These are phyloP conservation scores for Agrostemma githago DNA, from an alignment of 148 eudicot genomes.

Conservation along the genomic window DNA sequence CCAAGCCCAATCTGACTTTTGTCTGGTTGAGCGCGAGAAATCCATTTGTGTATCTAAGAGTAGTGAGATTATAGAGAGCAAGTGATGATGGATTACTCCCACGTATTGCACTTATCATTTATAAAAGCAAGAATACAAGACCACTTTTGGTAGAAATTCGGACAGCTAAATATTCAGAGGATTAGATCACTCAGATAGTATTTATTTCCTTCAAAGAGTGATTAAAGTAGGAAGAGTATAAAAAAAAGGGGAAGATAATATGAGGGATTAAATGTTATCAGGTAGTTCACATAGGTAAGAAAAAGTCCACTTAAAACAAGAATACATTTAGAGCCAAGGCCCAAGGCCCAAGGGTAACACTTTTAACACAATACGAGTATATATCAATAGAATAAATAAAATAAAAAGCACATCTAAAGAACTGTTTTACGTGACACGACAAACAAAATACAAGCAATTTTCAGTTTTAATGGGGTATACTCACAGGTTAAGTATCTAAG, in stretches of 20 bases:
- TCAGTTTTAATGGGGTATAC: background rate
- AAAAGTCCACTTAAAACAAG: background rate
- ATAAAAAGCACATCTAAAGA: background rate
- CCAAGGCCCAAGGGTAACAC: background rate
- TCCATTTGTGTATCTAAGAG: constrained; percentile 5
- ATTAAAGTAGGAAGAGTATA: background rate
- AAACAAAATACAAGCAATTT: background rate
- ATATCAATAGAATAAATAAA: too few species aligned
- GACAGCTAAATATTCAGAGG: background rate
- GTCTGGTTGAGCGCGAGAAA: background rate
- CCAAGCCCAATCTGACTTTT: constrained; percentile 5
- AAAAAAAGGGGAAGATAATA: background rate
- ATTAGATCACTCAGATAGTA: background rate
- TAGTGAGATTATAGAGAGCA: background rate
- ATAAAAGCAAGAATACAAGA: constrained; percentile 5
- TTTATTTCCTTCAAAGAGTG: background rate
- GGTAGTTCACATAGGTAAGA: background rate
- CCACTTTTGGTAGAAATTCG: background rate
- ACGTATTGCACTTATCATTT: background rate
- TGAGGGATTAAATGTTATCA: background rate
- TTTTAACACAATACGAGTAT: too few species aligned
- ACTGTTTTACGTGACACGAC: background rate
- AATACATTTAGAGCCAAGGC: background rate
- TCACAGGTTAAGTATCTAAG: background rate
- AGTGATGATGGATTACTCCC: background rate